Conservation (phyloP, 805 yeast species). For the Hanseniaspora guilliermondii region DNA sequence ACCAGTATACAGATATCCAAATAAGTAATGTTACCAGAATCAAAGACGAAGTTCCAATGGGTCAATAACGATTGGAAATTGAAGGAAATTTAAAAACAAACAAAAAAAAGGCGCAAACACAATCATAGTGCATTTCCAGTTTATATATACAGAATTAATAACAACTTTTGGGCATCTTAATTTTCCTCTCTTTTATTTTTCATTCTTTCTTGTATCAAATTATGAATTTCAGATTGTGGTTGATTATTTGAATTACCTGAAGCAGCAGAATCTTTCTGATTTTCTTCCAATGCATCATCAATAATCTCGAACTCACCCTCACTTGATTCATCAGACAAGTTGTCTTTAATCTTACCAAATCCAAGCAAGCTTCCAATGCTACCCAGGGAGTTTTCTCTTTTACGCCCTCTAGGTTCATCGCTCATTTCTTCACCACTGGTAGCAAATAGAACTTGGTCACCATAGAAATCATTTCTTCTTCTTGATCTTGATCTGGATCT, state of each 20-base stretch:
- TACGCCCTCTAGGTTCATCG: slow-evolving; percentile 16
- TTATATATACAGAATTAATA: neutral
- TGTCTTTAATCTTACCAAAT: slow-evolving; percentile 11
- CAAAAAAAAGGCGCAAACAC: neutral
- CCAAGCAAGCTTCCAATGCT: slow-evolving; percentile 14
- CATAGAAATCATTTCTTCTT: slow-evolving; percentile 8
- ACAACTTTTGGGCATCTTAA: neutral
- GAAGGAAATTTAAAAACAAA: too few relatives aligned
- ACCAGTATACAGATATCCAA: slow-evolving; percentile 64
- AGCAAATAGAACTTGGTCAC: slow-evolving; percentile 2
- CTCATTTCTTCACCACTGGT: slow-evolving; percentile 2
- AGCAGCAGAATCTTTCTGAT: neutral
- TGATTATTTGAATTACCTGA: neutral
- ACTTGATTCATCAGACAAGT: slow-evolving; percentile 14
- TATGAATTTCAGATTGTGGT: neutral
- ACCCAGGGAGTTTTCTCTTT: slow-evolving; percentile 14
- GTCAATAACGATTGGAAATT: slow-evolving; percentile 52
- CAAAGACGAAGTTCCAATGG: slow-evolving; percentile 94
- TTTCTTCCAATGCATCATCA: neutral
- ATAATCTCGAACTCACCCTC: slow-evolving; percentile 13
- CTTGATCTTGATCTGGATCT: slow-evolving; percentile 11
- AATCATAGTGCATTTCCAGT: neutral
- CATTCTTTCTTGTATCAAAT: slow-evolving; percentile 8
- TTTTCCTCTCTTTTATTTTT: slow-evolving; percentile 7
- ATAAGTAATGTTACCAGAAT: slow-evolving; percentile 58